Evolutionary conservation across 2,329 filamentous ascomycete genomes (phyloP).

Genomic region (Knufia fluminis): DNA sequence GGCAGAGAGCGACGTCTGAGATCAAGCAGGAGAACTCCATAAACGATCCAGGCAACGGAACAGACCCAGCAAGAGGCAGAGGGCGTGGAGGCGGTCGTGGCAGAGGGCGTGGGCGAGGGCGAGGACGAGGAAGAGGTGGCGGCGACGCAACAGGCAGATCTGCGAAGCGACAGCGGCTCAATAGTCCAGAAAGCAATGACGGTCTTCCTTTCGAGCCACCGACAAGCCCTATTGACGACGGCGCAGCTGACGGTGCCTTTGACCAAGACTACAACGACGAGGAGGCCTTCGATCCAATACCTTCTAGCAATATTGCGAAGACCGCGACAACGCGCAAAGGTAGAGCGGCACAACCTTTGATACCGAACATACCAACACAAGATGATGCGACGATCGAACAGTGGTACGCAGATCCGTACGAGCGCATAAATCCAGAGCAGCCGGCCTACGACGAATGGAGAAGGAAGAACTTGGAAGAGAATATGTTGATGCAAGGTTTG

Average conservation of each 20-base stretch:
- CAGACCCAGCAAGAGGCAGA: not conserved
- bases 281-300: not conserved
- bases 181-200: not conserved
- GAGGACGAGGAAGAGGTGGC: not conserved
- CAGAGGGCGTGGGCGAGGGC: not conserved
- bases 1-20: not conserved
- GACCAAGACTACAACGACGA: not conserved
- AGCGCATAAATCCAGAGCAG: not conserved
- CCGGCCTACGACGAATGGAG: not conserved
- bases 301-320: not conserved
- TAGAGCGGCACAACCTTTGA: not conserved
- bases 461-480: not conserved
- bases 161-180: not conserved
- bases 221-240: not conserved
- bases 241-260: too few species aligned
- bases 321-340: not conserved
- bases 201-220: not conserved
- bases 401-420: conserved; percentile 3
- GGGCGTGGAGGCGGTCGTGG: not conserved
- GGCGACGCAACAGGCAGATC: not conserved
- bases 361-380: not conserved
- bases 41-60: not conserved
- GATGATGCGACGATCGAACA: not conserved
- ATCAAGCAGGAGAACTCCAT: not conserved
- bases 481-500: not conserved